These are phyloP conservation scores for Elsinoe australis DNA, from an alignment of 2,329 filamentous ascomycete genomes.

Conservation along the genomic window DNA sequence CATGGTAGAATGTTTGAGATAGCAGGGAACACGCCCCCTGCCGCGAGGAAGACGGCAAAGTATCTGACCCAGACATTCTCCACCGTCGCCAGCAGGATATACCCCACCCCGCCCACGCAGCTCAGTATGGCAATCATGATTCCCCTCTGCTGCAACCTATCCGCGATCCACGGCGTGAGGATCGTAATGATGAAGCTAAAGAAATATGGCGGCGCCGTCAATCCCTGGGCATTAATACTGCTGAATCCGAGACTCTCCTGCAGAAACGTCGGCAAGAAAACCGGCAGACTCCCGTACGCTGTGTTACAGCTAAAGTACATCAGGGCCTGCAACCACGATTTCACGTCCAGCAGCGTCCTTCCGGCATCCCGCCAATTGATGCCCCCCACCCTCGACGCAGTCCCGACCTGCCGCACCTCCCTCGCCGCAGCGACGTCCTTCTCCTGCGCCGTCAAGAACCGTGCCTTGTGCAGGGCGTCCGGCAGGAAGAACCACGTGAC, in stretches of 20 bases:
- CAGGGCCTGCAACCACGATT: conserved; percentile 30
- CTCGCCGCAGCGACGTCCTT: conserved; percentile 49
- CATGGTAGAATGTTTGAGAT: conserved; percentile 24
- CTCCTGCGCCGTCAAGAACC: conserved; percentile 50
- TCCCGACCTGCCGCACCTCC: conserved; percentile 47
- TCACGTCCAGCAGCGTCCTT: conserved; percentile 36
- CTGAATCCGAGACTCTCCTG: conserved; percentile 56
- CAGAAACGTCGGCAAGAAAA: conserved; percentile 39
- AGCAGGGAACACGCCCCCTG: conserved; percentile 25
- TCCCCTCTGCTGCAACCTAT: conserved; percentile 57
- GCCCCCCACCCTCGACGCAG: conserved; percentile 33
- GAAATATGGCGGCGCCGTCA: conserved; percentile 65
- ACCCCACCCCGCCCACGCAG: conserved; percentile 52
- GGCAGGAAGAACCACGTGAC: conserved; percentile 50
- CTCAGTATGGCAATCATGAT: conserved; percentile 52
- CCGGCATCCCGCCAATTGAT: conserved; percentile 43
- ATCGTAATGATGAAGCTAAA: conserved; percentile 58
- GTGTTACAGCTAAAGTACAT: conserved; percentile 58
- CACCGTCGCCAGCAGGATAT: conserved; percentile 55
- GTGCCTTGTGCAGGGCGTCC: conserved; percentile 44
- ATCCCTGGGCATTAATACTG: conserved; percentile 59
- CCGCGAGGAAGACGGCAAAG: conserved; percentile 27
- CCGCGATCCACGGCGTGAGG: conserved; percentile 53
- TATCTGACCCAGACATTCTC: conserved; percentile 45
- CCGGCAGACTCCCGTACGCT: conserved; percentile 50